Evolutionary conservation across 2,329 filamentous ascomycete species (phyloP).

Genomic region (Aspergillus costaricaensis): DNA sequence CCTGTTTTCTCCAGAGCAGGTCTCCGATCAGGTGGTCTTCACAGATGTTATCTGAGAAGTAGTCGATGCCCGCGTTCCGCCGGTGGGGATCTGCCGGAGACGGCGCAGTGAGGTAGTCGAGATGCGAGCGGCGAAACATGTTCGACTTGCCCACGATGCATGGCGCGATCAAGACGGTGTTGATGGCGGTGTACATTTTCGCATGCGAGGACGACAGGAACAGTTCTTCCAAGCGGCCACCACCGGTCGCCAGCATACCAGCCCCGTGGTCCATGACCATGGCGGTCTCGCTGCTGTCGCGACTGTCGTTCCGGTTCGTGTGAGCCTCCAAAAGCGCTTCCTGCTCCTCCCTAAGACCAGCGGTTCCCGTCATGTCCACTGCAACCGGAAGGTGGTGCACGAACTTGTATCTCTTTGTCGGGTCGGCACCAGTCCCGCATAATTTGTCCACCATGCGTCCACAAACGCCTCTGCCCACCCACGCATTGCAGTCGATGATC

Average conservation of each 20-base stretch:
- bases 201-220: constrained; percentile 93
- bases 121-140: constrained; percentile 93
- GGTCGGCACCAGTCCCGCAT: constrained; percentile 61
- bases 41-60: constrained; percentile 94
- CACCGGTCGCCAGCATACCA: constrained; percentile 52
- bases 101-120: constrained; percentile 68
- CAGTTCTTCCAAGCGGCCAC: constrained; percentile 86
- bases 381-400: constrained; percentile 91
- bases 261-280: constrained; percentile 18
- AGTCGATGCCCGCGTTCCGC: constrained; percentile 73
- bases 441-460: constrained; percentile 89
- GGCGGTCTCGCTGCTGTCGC: constrained; percentile 3
- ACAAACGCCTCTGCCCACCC: constrained; percentile 76
- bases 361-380: constrained; percentile 63
- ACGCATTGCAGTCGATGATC: constrained; percentile 96
- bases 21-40: constrained; percentile 97
- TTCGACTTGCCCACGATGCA: constrained; percentile 97
- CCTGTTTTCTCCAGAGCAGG: constrained; percentile 69
- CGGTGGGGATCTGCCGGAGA: constrained; percentile 51
- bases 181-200: constrained; percentile 98
- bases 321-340: constrained; percentile 28
- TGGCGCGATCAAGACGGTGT: constrained; percentile 84
- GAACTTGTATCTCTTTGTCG: constrained; percentile 70
- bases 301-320: constrained; percentile 14
- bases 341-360: constrained; percentile 27